Conservation (phyloP, 176 grass and related monocot species). For the Zoysia japonica region DNA sequence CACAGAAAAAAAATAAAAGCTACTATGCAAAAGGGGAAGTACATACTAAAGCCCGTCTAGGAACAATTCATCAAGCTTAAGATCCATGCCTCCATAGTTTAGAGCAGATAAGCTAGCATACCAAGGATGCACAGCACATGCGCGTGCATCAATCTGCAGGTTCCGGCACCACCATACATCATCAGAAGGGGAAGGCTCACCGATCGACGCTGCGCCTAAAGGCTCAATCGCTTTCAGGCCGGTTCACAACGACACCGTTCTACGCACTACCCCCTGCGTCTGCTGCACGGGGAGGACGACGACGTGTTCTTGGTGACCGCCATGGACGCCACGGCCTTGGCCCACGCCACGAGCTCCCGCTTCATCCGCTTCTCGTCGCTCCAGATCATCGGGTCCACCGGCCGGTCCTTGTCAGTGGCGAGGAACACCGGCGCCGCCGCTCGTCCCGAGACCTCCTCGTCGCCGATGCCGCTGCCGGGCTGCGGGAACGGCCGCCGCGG, state of each 20-base stretch:
- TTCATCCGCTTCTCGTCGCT: conserved; percentile 71
- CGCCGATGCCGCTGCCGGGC: background rate
- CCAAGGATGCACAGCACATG: no score
- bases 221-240: no score
- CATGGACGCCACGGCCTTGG: conserved; percentile 74
- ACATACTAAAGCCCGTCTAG: no score
- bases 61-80: no score
- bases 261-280: background rate
- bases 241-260: background rate
- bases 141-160: no score
- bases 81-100: no score
- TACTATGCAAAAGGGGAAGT: no score
- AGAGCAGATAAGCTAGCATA: no score
- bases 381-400: conserved; percentile 57
- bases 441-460: background rate
- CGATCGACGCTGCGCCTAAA: no score
- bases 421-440: conserved; percentile 22
- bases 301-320: background rate
- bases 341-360: conserved; percentile 67
- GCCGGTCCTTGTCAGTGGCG: conserved; percentile 4
- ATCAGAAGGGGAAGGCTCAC: no score
- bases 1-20: no score
- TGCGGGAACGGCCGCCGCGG: background rate
- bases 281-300: background rate
- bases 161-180: no score